Conservation (phyloP, 106 monocot species). For the Alisma plantagoaquatica region DNA sequence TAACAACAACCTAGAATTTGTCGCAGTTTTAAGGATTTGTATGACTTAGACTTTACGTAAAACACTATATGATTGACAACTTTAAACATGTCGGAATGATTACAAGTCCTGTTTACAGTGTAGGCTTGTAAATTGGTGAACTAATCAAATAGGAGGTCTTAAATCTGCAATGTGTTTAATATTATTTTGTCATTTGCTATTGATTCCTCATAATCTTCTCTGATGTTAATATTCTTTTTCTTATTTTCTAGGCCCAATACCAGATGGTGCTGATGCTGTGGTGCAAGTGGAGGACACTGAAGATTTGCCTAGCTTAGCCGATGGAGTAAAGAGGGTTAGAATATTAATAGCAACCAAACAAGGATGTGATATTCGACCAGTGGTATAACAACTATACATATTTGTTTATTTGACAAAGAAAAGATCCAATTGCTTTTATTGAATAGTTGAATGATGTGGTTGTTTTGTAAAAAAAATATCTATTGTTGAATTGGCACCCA, state of each 20-base stretch:
- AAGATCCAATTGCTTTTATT: no score
- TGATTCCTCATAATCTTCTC: neutral
- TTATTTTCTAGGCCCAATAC: slow-evolving; percentile 58
- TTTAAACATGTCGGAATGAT: no score
- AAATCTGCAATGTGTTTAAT: neutral
- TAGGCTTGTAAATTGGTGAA: neutral
- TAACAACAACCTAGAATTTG: neutral
- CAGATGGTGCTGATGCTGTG: slow-evolving; percentile 90
- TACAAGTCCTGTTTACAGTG: neutral
- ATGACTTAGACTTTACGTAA: neutral
- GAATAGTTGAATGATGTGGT: no score
- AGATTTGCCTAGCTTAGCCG: slow-evolving; percentile 17
- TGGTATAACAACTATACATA: slow-evolving; percentile 33
- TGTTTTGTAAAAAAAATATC: no score
- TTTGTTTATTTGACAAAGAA: slow-evolving; percentile 3
- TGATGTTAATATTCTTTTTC: neutral
- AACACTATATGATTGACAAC: neutral
- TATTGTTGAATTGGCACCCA: no score
- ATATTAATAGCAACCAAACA: slow-evolving; percentile 44
- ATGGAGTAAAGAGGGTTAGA: slow-evolving; percentile 44
- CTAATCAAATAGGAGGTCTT: neutral
- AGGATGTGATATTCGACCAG: slow-evolving; percentile 68
- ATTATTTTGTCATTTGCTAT: neutral
- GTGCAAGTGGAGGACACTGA: slow-evolving; percentile 92
- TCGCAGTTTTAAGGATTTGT: neutral